phyloP scores from a whole-genome alignment of 768 basidiomycete species.

The Lanmaoa rubissima region DNA sequence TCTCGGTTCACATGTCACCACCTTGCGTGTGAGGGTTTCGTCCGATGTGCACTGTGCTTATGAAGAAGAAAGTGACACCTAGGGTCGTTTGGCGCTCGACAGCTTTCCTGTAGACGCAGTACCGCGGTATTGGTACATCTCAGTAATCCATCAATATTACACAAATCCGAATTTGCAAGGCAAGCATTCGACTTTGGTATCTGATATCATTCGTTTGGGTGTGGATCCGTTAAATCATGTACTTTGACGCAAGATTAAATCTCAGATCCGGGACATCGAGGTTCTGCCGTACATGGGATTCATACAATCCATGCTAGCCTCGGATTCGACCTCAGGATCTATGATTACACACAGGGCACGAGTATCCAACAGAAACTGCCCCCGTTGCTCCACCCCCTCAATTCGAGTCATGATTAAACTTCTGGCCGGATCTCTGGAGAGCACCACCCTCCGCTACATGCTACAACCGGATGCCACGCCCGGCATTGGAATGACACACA shows the following conservation, averaged over 20 bases:
- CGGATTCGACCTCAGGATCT: slow-evolving; percentile 10
- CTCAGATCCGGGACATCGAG: background rate
- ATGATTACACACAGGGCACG: background rate
- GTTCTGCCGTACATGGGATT: slow-evolving; percentile 12
- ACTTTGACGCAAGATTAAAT: background rate
- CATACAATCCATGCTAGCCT: background rate
- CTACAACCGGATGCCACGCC: background rate
- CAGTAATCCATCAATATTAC: background rate
- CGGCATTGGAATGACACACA: background rate
- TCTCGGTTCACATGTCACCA: slow-evolving; percentile 17
- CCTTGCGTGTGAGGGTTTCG: slow-evolving; percentile 2
- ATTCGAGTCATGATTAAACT: background rate
- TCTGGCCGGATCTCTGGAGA: background rate
- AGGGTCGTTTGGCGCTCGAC: background rate
- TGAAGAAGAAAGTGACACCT: slow-evolving; percentile 1
- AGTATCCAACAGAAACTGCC: background rate
- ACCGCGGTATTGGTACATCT: slow-evolving; percentile 1
- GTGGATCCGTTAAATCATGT: background rate
- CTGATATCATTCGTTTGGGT: background rate
- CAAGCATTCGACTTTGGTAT: background rate
- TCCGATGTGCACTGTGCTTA: background rate
- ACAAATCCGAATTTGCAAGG: background rate
- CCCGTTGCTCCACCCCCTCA: background rate
- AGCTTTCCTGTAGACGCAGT: slow-evolving; percentile 10
- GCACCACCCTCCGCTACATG: background rate